A percentile compares a stretch with the other conserved stretches of the same genome.
phyloP scores from a whole-genome alignment of 1,139 yeast genomes.

The Taphrina sp. region DNA sequence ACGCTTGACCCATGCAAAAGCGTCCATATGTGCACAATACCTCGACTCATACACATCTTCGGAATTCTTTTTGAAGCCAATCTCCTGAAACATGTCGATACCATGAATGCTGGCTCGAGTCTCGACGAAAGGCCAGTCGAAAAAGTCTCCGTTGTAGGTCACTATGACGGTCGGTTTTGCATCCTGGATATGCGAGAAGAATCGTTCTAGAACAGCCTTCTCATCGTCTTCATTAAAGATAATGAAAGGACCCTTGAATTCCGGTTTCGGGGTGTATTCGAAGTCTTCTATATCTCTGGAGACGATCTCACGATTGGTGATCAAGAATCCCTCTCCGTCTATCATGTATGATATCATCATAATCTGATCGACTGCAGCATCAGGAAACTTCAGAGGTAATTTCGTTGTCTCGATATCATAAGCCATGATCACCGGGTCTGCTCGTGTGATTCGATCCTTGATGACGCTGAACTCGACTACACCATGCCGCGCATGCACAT shows the following conservation, averaged over 20 bases:
- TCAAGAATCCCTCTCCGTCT: slow-evolving; percentile 92
- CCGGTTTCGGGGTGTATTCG: slow-evolving; percentile 96
- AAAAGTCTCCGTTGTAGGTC: slow-evolving; percentile 96
- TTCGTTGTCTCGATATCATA: slow-evolving; percentile 98
- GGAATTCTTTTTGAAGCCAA: slow-evolving; percentile 84
- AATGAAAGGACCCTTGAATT: slow-evolving; percentile 84
- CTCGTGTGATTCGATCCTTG: slow-evolving; percentile 79
- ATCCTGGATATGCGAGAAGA: slow-evolving; percentile 88
- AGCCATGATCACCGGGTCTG: slow-evolving; percentile 95
- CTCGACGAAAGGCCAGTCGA: slow-evolving; percentile 99
- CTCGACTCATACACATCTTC: slow-evolving; percentile 93
- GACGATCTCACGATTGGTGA: slow-evolving; percentile 91
- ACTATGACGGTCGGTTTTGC: slow-evolving; percentile 91
- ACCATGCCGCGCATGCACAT: slow-evolving; percentile 65
- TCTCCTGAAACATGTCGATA: slow-evolving; percentile 84
- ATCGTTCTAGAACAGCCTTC: slow-evolving; percentile 65
- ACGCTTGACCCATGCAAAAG: slow-evolving; percentile 98
- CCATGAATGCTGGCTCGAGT: slow-evolving; percentile 80
- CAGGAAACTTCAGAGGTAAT: slow-evolving; percentile 94
- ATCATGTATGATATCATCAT: slow-evolving; percentile 99
- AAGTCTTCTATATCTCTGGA: slow-evolving; percentile 94
- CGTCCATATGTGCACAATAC: slow-evolving; percentile 95
- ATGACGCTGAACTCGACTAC: slow-evolving; percentile 60
- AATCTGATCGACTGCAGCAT: slow-evolving; percentile 82
- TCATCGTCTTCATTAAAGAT: slow-evolving; percentile 90